phyloP scores from a whole-genome alignment of 805 yeast genomes.

The Pachysolen tannophilus region DNA sequence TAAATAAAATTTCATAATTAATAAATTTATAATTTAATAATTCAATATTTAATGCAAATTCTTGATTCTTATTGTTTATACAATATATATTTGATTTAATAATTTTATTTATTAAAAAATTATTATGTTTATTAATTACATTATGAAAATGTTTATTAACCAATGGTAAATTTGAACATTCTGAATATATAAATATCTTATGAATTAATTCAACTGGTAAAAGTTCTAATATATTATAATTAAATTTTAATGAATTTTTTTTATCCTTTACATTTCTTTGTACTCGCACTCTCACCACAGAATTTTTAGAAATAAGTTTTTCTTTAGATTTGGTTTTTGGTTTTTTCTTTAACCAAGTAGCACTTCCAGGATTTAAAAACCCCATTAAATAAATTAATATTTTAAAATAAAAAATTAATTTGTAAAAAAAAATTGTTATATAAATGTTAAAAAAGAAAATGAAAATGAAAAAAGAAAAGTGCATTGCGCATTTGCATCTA shows the following conservation, averaged over 20 bases:
- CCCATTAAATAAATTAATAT: no score
- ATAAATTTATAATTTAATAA: slow-evolving; percentile 1
- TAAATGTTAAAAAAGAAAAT: no score
- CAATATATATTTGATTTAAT: background rate
- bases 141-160: slow-evolving; percentile 2
- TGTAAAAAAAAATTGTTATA: no score
- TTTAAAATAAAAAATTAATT: no score
- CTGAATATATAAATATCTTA: slow-evolving; percentile 2
- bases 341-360: background rate
- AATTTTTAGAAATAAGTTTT: background rate
- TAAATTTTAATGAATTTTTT: background rate
- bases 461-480: no score
- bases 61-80: no score
- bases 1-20: background rate
- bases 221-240: slow-evolving; percentile 2
- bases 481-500: no score
- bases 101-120: slow-evolving; percentile 1
- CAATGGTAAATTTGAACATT: background rate
- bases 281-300: background rate
- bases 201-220: slow-evolving; percentile 6
- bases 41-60: background rate
- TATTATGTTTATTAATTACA: background rate
- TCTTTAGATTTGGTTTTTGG: no score
- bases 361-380: background rate
- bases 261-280: no score